Conservation (phyloP, 73 alveolate species). For the Breviolum minutum region DNA sequence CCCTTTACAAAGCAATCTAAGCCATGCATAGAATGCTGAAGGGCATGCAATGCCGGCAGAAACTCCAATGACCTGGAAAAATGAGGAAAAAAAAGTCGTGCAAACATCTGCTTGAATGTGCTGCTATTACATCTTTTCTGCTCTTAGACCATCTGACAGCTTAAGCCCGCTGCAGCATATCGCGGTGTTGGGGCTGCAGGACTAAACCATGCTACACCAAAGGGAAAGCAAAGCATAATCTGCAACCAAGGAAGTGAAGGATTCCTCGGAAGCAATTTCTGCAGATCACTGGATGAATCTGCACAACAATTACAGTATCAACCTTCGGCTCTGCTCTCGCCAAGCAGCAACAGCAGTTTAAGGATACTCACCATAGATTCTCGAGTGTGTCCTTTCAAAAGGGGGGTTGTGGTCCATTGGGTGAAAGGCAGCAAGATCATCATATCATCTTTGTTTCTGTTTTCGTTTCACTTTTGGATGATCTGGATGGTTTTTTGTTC, state of each 20-base stretch:
- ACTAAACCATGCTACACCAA: conserved; percentile 82
- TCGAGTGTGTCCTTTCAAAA: background rate
- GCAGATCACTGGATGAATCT: background rate
- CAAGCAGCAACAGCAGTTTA: background rate
- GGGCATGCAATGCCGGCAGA: conserved; percentile 12
- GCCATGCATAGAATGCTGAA: conserved; percentile 45
- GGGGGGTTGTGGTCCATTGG: background rate
- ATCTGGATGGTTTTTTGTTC: background rate
- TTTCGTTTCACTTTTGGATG: background rate
- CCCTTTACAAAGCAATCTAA: conserved; percentile 35
- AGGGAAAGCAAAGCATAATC: conserved; percentile 4
- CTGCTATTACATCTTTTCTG: no score
- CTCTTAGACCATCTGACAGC: no score
- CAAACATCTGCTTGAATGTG: no score
- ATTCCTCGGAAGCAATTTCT: conserved; percentile 11
- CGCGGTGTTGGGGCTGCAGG: background rate
- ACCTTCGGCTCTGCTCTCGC: background rate
- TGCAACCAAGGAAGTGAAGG: conserved; percentile 61
- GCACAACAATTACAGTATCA: no score
- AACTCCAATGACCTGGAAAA: conserved; percentile 16
- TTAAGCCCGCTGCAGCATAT: background rate
- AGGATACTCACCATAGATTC: background rate
- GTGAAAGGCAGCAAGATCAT: background rate
- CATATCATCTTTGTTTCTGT: background rate
- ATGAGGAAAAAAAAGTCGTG: background rate